Percentiles rank a stretch among this genome's conserved stretches.
These are phyloP conservation scores for Lippia alba DNA, from an alignment of 305 asterid genomes.

Conservation along the genomic window DNA sequence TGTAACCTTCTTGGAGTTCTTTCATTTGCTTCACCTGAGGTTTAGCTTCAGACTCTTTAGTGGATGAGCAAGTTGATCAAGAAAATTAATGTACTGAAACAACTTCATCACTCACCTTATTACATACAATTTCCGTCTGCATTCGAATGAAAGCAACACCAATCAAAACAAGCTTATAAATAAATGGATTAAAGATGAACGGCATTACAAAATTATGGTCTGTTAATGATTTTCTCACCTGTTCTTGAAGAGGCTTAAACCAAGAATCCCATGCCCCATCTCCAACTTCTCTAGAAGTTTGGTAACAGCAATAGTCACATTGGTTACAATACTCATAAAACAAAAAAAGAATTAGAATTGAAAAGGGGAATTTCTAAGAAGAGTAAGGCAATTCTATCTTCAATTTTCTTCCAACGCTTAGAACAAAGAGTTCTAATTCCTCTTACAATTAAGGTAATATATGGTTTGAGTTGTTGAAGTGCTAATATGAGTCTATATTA, in stretches of 20 bases:
- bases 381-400: not conserved
- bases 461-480: no score
- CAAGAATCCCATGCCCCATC: conserved; percentile 95
- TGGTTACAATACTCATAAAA: conserved; percentile 12
- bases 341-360: conserved; percentile 21
- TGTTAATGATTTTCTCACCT: conserved; percentile 46
- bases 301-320: conserved; percentile 25
- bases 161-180: conserved; percentile 32
- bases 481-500: no score
- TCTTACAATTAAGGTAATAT: no score
- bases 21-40: conserved; percentile 87
- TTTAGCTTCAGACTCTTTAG: conserved; percentile 31
- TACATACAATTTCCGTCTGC: conserved; percentile 86
- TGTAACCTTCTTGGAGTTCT: conserved; percentile 83
- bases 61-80: conserved; percentile 23
- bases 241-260: conserved; percentile 83
- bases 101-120: conserved; percentile 62
- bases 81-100: conserved; percentile 13
- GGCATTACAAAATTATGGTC: conserved; percentile 12
- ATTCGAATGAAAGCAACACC: conserved; percentile 36
- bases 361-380: not conserved
- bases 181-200: conserved; percentile 22
- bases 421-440: not conserved
- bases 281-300: conserved; percentile 75
- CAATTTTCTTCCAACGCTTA: not conserved